A percentile compares a stretch with the other conserved stretches of the same genome.
These are phyloP conservation scores for Colletotrichum agaves DNA, from an alignment of 2,329 filamentous ascomycete species.

Conservation along the genomic window DNA sequence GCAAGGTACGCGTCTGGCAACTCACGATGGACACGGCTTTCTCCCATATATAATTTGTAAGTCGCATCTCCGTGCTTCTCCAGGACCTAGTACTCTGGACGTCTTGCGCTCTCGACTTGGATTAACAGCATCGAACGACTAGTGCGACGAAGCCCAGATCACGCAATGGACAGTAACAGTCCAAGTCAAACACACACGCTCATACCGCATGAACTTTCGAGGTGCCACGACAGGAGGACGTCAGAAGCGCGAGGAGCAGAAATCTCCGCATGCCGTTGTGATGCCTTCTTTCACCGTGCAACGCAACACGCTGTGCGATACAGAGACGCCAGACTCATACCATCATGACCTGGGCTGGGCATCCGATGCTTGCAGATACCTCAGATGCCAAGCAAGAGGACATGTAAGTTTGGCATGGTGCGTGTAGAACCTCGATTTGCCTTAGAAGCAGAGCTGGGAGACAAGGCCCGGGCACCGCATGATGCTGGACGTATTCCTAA, in stretches of 20 bases:
- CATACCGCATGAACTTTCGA: background rate
- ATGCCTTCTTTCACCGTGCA: background rate
- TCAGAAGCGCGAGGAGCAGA: background rate
- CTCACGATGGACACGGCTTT: background rate
- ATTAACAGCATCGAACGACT: background rate
- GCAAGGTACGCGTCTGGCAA: conserved; percentile 2
- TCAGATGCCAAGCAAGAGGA: no score
- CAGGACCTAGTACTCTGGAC: background rate
- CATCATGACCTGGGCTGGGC: no score
- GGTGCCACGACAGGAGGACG: background rate
- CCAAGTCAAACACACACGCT: background rate
- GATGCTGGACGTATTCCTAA: background rate
- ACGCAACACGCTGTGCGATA: no score
- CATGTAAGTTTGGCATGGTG: no score
- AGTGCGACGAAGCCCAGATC: background rate
- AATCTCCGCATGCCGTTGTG: conserved; percentile 2
- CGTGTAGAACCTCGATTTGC: background rate
- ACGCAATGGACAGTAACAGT: background rate
- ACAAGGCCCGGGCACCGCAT: background rate
- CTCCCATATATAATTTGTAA: background rate
- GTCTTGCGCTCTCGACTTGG: background rate
- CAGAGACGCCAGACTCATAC: no score
- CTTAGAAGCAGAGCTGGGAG: background rate
- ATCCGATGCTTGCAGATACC: no score
- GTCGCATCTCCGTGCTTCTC: background rate